A percentile compares a stretch with the other conserved stretches of the same genome.
Evolutionary conservation across 2,329 filamentous ascomycete genomes (phyloP).

Genomic region (Tympanopsis confertula): DNA sequence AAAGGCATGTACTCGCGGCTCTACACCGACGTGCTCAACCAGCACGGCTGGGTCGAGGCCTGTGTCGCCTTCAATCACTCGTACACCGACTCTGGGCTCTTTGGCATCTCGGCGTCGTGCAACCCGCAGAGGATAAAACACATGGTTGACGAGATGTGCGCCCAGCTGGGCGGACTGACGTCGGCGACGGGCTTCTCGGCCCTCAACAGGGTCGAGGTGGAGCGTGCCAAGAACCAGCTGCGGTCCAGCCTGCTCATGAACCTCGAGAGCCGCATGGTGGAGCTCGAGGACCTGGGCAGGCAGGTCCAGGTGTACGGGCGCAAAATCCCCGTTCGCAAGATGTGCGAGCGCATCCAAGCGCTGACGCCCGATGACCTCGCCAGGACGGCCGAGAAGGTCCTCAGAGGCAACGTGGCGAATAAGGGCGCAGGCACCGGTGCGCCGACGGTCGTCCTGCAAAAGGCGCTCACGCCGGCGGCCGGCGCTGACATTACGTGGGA

Average conservation of each 20-base stretch:
- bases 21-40: constrained; percentile 95
- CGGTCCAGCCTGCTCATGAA: constrained; percentile 89
- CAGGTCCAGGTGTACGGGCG: constrained; percentile 91
- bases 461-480: constrained; percentile 65
- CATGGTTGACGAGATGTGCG: constrained; percentile 94
- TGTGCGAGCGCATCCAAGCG: constrained; percentile 77
- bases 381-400: constrained; percentile 67
- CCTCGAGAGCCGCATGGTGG: constrained; percentile 91
- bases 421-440: constrained; percentile 68
- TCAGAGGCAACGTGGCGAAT: constrained; percentile 68
- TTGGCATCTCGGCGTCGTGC: constrained; percentile 84
- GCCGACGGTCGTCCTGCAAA: constrained; percentile 88
- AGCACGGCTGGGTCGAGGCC: constrained; percentile 93
- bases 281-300: constrained; percentile 86
- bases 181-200: constrained; percentile 63
- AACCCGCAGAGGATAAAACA: constrained; percentile 63
- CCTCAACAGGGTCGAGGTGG: constrained; percentile 67
- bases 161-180: constrained; percentile 70
- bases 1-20: constrained; percentile 99
- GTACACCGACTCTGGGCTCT: constrained; percentile 90
- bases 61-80: constrained; percentile 95
- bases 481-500: constrained; percentile 68
- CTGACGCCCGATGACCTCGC: constrained; percentile 72
- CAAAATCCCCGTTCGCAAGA: constrained; percentile 83
- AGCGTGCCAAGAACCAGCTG: constrained; percentile 95